Evolutionary conservation across 768 basidiomycete species (phyloP).

Genomic region (Boletellus sp.): DNA sequence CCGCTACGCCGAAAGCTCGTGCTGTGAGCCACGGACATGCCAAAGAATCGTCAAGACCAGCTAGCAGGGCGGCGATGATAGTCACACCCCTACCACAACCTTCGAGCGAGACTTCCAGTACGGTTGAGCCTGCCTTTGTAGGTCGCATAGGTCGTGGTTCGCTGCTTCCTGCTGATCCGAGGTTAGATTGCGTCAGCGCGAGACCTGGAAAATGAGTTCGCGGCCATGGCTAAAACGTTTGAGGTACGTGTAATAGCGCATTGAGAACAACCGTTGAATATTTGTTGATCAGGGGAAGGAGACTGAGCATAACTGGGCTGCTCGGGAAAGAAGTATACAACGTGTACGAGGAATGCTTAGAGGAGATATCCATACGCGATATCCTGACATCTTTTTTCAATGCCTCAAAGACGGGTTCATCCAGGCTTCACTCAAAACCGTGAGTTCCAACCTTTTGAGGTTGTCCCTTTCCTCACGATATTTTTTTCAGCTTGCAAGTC

Average conservation of each 20-base stretch:
- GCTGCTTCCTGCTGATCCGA: not conserved
- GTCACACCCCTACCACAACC: slow-evolving; percentile 42
- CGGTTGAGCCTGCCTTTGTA: slow-evolving; percentile 69
- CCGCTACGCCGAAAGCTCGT: slow-evolving; percentile 36
- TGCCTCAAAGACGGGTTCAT: slow-evolving; percentile 76
- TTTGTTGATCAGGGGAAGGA: slow-evolving; percentile 75
- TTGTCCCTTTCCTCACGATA: not conserved
- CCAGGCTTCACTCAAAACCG: slow-evolving; percentile 82
- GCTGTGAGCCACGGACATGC: slow-evolving; percentile 47
- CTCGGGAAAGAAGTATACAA: slow-evolving; percentile 71
- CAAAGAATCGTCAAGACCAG: slow-evolving; percentile 51
- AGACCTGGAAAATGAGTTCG: slow-evolving; percentile 86
- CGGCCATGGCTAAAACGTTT: slow-evolving; percentile 72
- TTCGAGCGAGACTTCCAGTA: slow-evolving; percentile 39
- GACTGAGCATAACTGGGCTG: slow-evolving; percentile 92
- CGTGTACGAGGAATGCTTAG: slow-evolving; percentile 87
- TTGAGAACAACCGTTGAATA: not conserved
- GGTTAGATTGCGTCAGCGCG: slow-evolving; percentile 73
- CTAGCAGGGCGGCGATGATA: slow-evolving; percentile 53
- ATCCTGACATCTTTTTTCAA: slow-evolving; percentile 67
- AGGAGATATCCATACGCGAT: slow-evolving; percentile 75
- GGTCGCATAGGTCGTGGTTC: slow-evolving; percentile 24
- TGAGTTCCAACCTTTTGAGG: slow-evolving; percentile 36
- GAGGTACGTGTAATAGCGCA: slow-evolving; percentile 48
- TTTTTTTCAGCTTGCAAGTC: slow-evolving; percentile 63